Percentiles rank a stretch among this genome's conserved stretches.
These are phyloP conservation scores for Neonothopanus nambi DNA, from an alignment of 1,284 basidiomycete genomes.

Conservation along the genomic window DNA sequence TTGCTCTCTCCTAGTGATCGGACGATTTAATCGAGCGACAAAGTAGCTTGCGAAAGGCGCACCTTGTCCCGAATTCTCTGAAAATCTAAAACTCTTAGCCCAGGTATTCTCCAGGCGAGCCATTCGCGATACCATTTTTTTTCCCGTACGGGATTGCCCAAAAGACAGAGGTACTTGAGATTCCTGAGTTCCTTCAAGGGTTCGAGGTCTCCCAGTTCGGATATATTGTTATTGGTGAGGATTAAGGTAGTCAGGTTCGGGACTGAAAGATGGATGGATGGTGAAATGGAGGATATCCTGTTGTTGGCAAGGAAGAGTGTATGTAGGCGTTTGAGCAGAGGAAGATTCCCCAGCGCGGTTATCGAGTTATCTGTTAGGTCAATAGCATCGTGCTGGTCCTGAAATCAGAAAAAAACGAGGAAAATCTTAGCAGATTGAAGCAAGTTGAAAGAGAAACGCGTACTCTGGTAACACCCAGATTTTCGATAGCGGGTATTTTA, in stretches of 20 bases:
- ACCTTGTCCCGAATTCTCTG: conserved; percentile 95
- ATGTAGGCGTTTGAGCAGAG: conserved; percentile 76
- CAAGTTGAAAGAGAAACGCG: conserved; percentile 28
- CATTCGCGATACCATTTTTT: conserved; percentile 98
- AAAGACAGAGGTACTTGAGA: conserved; percentile 81
- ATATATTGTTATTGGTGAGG: conserved; percentile 76
- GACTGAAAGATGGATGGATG: conserved; percentile 78
- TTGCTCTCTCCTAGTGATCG: conserved; percentile 67
- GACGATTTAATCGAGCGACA: conserved; percentile 19
- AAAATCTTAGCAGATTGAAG: conserved; percentile 11
- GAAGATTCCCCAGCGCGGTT: conserved; percentile 83
- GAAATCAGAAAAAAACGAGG: conserved; percentile 11
- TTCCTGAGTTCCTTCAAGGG: conserved; percentile 79
- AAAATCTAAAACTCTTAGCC: conserved; percentile 94
- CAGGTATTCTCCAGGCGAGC: conserved; percentile 81
- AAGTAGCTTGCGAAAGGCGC: conserved; percentile 38
- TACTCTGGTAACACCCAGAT: conserved; percentile 95
- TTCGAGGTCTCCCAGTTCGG: conserved; percentile 81
- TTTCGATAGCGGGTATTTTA: conserved; percentile 98
- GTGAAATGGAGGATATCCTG: conserved; percentile 80
- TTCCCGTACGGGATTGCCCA: conserved; percentile 91
- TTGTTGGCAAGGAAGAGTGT: conserved; percentile 88
- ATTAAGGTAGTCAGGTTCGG: conserved; percentile 83
- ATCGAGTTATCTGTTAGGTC: conserved; percentile 98
- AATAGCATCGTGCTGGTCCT: conserved; percentile 93